Conservation (phyloP, 768 basidiomycete genomes). For the Crassisporium funariophilum region DNA sequence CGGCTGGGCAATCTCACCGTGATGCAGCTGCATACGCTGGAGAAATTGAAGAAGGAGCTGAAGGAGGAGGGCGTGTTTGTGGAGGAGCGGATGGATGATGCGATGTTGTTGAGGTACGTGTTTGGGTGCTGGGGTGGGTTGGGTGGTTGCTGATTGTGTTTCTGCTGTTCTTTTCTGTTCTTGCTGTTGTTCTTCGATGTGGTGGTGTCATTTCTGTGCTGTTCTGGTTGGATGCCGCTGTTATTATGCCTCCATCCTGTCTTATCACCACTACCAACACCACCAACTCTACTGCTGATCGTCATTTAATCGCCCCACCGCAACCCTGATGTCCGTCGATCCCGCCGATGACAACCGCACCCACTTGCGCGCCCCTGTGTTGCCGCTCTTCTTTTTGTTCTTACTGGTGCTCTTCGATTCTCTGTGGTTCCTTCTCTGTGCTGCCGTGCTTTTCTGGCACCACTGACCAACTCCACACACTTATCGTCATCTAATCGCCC, state of each 20-base stretch:
- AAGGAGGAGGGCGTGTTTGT: conserved; percentile 63
- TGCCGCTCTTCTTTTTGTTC: no score
- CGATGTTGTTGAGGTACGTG: conserved; percentile 63
- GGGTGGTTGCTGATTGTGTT: background rate
- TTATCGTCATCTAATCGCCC: background rate
- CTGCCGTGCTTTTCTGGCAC: no score
- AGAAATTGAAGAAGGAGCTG: conserved; percentile 69
- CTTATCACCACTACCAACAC: background rate
- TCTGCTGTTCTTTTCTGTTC: background rate
- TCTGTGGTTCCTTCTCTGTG: no score
- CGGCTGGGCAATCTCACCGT: conserved; percentile 77
- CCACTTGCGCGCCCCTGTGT: conserved; percentile 50
- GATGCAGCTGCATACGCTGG: conserved; percentile 65
- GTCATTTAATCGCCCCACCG: background rate
- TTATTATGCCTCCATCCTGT: background rate
- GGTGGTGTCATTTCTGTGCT: background rate
- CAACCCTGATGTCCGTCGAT: background rate
- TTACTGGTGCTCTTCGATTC: no score
- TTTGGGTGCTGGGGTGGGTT: background rate
- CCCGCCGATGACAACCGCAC: no score
- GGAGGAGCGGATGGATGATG: conserved; percentile 68
- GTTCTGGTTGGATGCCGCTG: background rate
- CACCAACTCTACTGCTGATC: no score
- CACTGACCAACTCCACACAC: no score
- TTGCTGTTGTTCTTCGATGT: background rate